Base-by-base conservation (phyloP, 2,329 filamentous ascomycete genomes). In the Cladorrhinum sp. region DNA sequence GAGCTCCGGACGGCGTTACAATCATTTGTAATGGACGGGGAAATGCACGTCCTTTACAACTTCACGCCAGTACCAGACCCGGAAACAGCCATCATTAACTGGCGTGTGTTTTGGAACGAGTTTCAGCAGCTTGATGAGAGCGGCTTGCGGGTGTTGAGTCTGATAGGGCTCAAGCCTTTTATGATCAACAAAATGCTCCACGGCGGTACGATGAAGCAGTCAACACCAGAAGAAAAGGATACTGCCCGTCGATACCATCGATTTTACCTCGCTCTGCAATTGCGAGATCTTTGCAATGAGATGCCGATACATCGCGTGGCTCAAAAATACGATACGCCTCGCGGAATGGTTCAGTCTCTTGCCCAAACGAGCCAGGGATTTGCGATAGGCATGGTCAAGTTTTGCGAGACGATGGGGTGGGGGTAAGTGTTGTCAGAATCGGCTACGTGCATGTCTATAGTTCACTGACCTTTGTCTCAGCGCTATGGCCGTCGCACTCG, bases 281-380 rank as follows among this genome's bases (percentile, higher is more conserved):
- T 93, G n/a, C 86, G 89, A 33, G 89, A 92, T 70, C 75, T 93
- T 36, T 92, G 89, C 73, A 92, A 91, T 71, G 90, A 93, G 71
- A 77, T 88, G 61, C 89, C 90, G 0, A 80, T 92, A 30, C 85
- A 90, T 65, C 75, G 80, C 2, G 87, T 92, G 26, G 86, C 89
- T 24, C 79, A 80, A 16, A 91, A 90, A 69, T 93, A 91, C 70
- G 82, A 85, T 63, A 84, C 86, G 62, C 85, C 88, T 8, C 82
- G 90, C 20, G 90, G 89, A 1, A 80, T 83, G 4, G 84, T 92
- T 10, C 90, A 93, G 72, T 89, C 81, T 20, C 78, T 92, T 1
- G 84, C 88, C 2, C 88, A 91, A 67, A 89, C 86, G 1, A 92
- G 89, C 66, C 86, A 91, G 65, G 90, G 90, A 0, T 93, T 92